Evolutionary conservation across 2,329 filamentous ascomycete species (phyloP).

Genomic region (Lasiodiplodia gonubiensis): DNA sequence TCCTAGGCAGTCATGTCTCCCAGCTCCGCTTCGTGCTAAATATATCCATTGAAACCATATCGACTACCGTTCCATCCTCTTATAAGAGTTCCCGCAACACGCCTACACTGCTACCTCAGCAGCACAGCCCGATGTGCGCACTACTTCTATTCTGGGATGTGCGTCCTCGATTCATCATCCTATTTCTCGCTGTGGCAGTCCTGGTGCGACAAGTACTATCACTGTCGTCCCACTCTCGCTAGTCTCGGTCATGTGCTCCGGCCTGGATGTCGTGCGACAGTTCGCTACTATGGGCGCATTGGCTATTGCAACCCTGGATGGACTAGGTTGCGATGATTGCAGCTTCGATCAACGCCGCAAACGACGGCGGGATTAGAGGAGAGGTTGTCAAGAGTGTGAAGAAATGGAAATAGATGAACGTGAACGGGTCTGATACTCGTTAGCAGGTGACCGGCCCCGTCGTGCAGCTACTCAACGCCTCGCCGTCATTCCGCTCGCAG

Average conservation of each 20-base stretch:
- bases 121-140: background rate
- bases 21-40: no score
- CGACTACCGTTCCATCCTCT: background rate
- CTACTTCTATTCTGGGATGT: background rate
- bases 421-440: background rate
- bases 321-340: background rate
- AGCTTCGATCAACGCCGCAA: background rate
- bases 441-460: background rate
- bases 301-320: background rate
- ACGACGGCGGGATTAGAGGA: background rate
- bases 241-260: background rate
- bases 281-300: background rate
- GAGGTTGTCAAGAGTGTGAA: background rate
- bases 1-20: no score
- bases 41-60: background rate
- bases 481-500: conserved; percentile 21
- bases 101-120: background rate
- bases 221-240: background rate
- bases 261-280: background rate
- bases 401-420: background rate
- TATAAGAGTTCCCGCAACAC: background rate
- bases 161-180: background rate
- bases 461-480: conserved; percentile 9
- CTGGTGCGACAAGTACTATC: background rate
- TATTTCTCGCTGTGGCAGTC: conserved; percentile 1